Evolutionary conservation across 176 grass and related monocot genomes (phyloP).

Genomic region (Aegilops bicornis): DNA sequence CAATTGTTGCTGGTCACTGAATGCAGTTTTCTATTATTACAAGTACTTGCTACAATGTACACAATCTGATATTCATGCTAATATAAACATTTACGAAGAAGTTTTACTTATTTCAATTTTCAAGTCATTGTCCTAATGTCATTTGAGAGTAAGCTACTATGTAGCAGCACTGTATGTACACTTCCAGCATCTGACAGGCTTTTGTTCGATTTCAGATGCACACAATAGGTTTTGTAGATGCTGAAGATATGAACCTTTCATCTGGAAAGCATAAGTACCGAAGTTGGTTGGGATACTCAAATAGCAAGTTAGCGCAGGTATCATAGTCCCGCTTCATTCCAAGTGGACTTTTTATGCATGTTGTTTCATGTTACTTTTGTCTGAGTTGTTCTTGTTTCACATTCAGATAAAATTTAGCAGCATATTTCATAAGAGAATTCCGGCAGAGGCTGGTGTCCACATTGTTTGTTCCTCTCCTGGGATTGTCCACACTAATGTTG

Average conservation of each 20-base stretch:
- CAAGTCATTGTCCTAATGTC: not conserved
- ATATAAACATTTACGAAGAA: not conserved
- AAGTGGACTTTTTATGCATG: not conserved
- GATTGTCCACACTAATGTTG: slow-evolving; percentile 95
- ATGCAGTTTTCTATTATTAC: not conserved
- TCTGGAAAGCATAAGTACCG: slow-evolving; percentile 71
- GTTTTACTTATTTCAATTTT: not conserved
- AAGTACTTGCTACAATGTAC: not conserved
- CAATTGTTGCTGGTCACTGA: too few species aligned
- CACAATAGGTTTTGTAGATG: slow-evolving; percentile 72
- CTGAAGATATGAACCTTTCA: slow-evolving; percentile 89
- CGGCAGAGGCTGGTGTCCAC: slow-evolving; percentile 75
- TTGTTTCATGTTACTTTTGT: slow-evolving; percentile 23
- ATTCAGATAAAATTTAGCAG: slow-evolving; percentile 91
- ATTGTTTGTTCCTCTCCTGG: slow-evolving; percentile 74
- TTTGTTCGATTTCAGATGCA: slow-evolving; percentile 75
- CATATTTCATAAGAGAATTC: slow-evolving; percentile 94
- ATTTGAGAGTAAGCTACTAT: not conserved
- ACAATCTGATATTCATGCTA: not conserved
- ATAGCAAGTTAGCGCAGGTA: slow-evolving; percentile 98
- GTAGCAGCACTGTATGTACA: not conserved
- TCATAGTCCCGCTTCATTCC: not conserved
- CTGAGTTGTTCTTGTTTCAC: slow-evolving; percentile 23
- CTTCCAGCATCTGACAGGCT: slow-evolving; percentile 1
- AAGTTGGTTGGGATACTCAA: slow-evolving; percentile 85